Percentiles rank a stretch among this genome's conserved stretches.
phyloP scores from a whole-genome alignment of 441 rosid species.

The Bruguiera hainesii region DNA sequence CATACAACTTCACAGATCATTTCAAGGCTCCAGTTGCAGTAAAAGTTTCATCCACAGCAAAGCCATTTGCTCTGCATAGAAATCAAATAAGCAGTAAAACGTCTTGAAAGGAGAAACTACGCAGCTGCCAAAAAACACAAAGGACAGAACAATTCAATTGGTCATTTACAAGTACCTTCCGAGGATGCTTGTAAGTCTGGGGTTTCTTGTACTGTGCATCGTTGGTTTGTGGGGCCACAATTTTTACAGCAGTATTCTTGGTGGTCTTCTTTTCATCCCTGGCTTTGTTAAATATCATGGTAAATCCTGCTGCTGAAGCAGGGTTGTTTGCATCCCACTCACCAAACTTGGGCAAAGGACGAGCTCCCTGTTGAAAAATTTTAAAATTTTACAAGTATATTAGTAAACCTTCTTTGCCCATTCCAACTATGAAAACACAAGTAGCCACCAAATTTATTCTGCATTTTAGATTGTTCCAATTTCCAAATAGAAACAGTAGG shows the following conservation, averaged over 20 bases:
- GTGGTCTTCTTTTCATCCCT: slow-evolving; percentile 53
- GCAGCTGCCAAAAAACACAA: neutral
- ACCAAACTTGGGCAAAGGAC: slow-evolving; percentile 65
- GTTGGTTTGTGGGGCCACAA: neutral
- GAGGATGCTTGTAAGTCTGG: slow-evolving; percentile 9
- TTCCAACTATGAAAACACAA: neutral
- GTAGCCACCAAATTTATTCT: no score
- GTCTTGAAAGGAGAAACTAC: neutral
- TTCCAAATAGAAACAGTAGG: no score
- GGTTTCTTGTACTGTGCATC: neutral
- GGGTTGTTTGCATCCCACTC: slow-evolving; percentile 73
- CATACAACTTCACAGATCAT: neutral
- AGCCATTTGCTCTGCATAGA: slow-evolving; percentile 31
- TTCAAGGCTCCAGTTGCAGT: neutral
- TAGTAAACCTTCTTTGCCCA: neutral
- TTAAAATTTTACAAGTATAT: neutral
- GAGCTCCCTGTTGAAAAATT: slow-evolving; percentile 31
- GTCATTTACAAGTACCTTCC: slow-evolving; percentile 10
- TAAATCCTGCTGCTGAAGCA: slow-evolving; percentile 61
- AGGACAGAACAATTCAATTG: neutral
- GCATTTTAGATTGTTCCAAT: no score
- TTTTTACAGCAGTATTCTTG: neutral
- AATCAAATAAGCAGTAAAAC: neutral
- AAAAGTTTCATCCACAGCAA: slow-evolving; percentile 21
- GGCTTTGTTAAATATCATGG: slow-evolving; percentile 67